Evolutionary conservation across 2,329 filamentous ascomycete genomes (phyloP).

Genomic region (Cordyceps javanica): DNA sequence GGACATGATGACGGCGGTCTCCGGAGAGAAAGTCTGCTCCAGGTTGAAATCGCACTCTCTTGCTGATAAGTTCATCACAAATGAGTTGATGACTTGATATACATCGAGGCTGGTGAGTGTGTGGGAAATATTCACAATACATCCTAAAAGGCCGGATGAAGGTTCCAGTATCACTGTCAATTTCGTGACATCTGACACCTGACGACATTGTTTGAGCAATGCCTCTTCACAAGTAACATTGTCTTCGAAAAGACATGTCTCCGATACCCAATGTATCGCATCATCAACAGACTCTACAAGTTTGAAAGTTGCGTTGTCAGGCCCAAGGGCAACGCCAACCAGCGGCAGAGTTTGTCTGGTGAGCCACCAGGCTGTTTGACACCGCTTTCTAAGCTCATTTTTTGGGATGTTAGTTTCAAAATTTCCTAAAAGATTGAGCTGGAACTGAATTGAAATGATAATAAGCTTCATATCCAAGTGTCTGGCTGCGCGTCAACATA

Average conservation of each 20-base stretch:
- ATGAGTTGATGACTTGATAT: not conserved
- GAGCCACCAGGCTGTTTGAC: not conserved
- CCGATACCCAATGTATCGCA: not conserved
- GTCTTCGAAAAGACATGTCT: not conserved
- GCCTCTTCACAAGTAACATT: not conserved
- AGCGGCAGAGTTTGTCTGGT: not conserved
- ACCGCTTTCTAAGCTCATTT: not conserved
- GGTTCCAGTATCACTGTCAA: not conserved
- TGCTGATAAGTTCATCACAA: not conserved
- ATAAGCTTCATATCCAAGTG: not conserved
- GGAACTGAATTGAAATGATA: not conserved
- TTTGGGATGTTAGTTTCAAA: not conserved
- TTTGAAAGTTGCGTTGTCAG: not conserved
- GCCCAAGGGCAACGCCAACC: not conserved
- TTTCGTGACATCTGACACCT: not conserved
- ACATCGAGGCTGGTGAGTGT: not conserved
- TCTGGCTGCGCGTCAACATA: not conserved
- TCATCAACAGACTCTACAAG: not conserved
- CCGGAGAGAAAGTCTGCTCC: not conserved
- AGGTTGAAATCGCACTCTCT: not conserved
- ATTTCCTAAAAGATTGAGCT: not conserved
- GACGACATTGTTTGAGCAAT: not conserved
- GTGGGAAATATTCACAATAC: not conserved
- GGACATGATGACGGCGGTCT: not conserved
- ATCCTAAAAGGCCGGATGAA: not conserved